Evolutionary conservation across 805 yeast genomes (phyloP), one percentile per base, ranked within the genome.

Genomic region (Torulaspora microellipsoides): DNA sequence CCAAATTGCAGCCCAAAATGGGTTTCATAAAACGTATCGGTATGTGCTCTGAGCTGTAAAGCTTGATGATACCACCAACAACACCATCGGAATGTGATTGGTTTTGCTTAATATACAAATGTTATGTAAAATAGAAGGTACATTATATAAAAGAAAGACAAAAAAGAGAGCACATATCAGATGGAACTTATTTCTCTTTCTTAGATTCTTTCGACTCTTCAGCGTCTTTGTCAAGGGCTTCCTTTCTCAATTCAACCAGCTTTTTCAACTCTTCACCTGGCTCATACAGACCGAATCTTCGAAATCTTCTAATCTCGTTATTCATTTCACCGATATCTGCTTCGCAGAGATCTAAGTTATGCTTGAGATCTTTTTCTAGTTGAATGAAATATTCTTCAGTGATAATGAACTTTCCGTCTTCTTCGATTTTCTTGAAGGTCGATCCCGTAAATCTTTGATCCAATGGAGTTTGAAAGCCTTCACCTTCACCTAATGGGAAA

Each of bases 391-490:
- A 81, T 42, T 76, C 80, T 58, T 76, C 81, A 52, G 72, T 75
- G 49, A 83, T 64, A 31, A 69, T 66, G 55, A 83, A 78, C 60
- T 76, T 76, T 0, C 55, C 52, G 39, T 68, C 66, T 38, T 65
- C 56, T 31, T 65, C 69, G 43, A 72, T 52, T 29, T 70, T 67
- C 43, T 72, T 65, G 49, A 71, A 63, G 9, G 68, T 64, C 25
- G 59, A 52, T 12, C 52, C 63, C 15, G 58, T 56, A 41, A 61
- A 60, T 48, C 75, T 68, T 27, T 67, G 58, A 36, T 60, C 69
- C 40, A 71, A 57, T 34, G 77, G 84, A 43, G 86, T 79, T 55
- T 76, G 75, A 66, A 72, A 91, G 25, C 98, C 98, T 70, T 91
- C 98, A 42, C 91, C 95, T 9, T 68, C 66, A n/a, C 75, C 76